phyloP scores from a whole-genome alignment of 495 filamentous ascomycete species.

The Xylaria cubensis region DNA sequence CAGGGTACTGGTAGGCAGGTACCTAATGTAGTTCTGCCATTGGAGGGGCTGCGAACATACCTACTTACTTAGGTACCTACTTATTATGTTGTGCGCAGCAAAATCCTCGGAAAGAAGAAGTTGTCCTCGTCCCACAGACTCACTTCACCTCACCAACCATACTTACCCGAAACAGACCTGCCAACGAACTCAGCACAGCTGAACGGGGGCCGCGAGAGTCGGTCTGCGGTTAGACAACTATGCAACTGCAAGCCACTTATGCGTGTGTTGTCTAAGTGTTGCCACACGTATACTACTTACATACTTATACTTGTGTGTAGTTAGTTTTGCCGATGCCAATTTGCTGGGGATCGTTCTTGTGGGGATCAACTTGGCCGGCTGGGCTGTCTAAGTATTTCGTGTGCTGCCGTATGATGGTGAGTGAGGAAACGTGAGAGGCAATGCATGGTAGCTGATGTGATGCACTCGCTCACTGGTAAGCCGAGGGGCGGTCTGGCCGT shows the following conservation, averaged over 20 bases:
- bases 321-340: not conserved
- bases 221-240: not conserved
- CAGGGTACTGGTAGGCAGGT: not conserved
- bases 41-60: conserved; percentile 1
- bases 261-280: conserved; percentile 2
- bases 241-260: conserved; percentile 11
- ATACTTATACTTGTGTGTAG: no score
- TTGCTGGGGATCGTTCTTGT: not conserved
- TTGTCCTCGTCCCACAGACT: no score
- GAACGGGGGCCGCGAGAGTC: not conserved
- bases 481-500: conserved; percentile 8
- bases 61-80: not conserved
- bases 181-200: not conserved
- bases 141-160: not conserved
- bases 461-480: not conserved
- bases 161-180: not conserved
- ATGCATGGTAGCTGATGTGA: conserved; percentile 11
- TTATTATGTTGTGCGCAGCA: not conserved
- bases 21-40: not conserved
- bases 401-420: not conserved
- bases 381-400: no score
- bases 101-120: not conserved
- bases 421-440: not conserved
- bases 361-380: no score
- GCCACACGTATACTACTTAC: not conserved